Conservation (phyloP, 805 yeast species). For the Saccharomycopsis fodiens region DNA sequence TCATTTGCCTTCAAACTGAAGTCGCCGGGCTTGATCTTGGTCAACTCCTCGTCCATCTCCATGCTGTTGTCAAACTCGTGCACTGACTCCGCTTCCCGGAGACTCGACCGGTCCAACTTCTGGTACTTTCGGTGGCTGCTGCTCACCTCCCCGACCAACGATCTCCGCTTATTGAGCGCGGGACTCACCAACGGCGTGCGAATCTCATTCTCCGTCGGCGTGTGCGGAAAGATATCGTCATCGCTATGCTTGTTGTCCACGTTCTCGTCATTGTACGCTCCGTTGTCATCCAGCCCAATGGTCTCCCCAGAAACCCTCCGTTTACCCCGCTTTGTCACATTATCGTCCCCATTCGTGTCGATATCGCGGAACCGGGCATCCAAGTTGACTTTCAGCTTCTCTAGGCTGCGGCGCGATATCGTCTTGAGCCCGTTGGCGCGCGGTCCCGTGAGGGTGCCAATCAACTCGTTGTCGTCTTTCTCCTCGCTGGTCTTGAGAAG, state of each 20-base stretch:
- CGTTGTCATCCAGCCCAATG: neutral
- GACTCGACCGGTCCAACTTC: conserved; percentile 1
- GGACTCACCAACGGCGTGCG: conserved; percentile 19
- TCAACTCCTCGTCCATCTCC: conserved; percentile 10
- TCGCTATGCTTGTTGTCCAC: conserved; percentile 1
- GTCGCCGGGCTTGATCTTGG: conserved; percentile 5
- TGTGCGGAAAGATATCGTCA: conserved; percentile 17
- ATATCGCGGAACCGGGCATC: conserved; percentile 11
- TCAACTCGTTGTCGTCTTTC: neutral
- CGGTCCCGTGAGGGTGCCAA: neutral
- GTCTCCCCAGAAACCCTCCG: neutral
- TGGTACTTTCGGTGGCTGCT: conserved; percentile 8
- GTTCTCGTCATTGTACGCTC: neutral
- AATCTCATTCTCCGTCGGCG: conserved; percentile 18
- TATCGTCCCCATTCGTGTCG: neutral
- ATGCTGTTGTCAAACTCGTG: conserved; percentile 11
- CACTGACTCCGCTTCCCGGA: neutral
- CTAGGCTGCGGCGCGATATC: conserved; percentile 13
- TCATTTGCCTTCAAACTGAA: neutral
- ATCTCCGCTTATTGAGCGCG: conserved; percentile 16
- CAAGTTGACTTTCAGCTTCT: conserved; percentile 13
- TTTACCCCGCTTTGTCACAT: neutral
- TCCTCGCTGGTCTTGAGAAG: neutral
- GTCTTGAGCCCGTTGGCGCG: neutral
- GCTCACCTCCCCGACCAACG: conserved; percentile 18